Evolutionary conservation across 306 rosid genomes (phyloP).

Genomic region (Gastrolobium villosum): DNA sequence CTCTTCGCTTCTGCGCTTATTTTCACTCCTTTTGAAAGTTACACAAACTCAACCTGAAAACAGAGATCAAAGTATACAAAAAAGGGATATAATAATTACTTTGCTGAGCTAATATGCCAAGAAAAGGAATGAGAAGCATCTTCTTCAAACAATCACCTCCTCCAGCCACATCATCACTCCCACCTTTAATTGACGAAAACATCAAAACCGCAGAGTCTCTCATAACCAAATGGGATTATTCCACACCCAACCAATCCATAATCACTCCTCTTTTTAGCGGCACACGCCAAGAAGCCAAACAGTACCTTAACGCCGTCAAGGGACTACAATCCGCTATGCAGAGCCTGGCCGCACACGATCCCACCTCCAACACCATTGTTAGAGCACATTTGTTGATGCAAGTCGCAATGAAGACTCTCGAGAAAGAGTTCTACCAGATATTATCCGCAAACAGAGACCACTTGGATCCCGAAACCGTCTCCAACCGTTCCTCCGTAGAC

Average conservation of each 20-base stretch:
- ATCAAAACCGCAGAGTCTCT: conserved; percentile 61
- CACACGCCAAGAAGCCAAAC: conserved; percentile 70
- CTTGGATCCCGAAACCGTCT: conserved; percentile 71
- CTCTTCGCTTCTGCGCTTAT: neutral
- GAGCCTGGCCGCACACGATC: conserved; percentile 50
- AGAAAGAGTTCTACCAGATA: conserved; percentile 72
- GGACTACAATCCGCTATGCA: conserved; percentile 85
- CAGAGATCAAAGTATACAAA: neutral
- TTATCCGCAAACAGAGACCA: conserved; percentile 51
- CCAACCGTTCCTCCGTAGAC: conserved; percentile 56
- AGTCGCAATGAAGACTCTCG: conserved; percentile 77
- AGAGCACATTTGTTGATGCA: conserved; percentile 78
- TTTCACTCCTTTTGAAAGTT: neutral
- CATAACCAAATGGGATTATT: conserved; percentile 65
- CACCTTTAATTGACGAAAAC: conserved; percentile 69
- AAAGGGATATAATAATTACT: neutral
- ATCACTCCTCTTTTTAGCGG: conserved; percentile 58
- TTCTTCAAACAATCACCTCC: conserved; percentile 58
- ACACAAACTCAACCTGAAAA: neutral
- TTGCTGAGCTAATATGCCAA: conserved; percentile 42
- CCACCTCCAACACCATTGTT: conserved; percentile 57
- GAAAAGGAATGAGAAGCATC: conserved; percentile 63
- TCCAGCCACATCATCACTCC: conserved; percentile 44
- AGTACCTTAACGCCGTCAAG: conserved; percentile 63
- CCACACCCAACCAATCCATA: neutral